These are phyloP conservation scores for Stagonosporopsis rhizophila DNA, from an alignment of 2,329 filamentous ascomycete genomes.

Conservation along the genomic window DNA sequence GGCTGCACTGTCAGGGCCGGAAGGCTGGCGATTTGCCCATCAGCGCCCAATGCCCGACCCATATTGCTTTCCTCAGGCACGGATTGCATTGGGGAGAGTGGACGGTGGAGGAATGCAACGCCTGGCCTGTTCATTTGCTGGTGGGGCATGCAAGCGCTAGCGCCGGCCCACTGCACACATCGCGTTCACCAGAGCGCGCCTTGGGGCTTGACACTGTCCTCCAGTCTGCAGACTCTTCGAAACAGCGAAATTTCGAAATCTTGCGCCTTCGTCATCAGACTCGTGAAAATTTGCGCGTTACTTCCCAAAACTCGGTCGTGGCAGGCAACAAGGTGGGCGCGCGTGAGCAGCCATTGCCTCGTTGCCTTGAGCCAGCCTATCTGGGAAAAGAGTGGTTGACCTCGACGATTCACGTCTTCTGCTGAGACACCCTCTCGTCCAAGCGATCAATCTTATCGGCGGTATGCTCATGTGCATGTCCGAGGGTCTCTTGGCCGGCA, in stretches of 20 bases:
- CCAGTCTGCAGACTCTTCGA: background rate
- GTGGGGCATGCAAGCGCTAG: conserved; percentile 28
- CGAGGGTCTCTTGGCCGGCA: background rate
- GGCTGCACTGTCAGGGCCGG: conserved; percentile 28
- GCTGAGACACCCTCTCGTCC: conserved; percentile 14
- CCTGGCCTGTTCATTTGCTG: conserved; percentile 29
- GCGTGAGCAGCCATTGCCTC: conserved; percentile 15
- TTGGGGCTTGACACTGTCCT: background rate
- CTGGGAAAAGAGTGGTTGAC: conserved; percentile 1
- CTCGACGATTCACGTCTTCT: conserved; percentile 10
- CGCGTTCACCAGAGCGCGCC: conserved; percentile 9
- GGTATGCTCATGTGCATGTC: background rate
- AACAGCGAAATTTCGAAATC: background rate
- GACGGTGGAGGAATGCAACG: conserved; percentile 21
- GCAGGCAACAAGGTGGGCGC: conserved; percentile 7
- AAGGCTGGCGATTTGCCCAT: conserved; percentile 29
- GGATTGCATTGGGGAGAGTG: conserved; percentile 4
- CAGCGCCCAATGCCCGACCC: conserved; percentile 36
- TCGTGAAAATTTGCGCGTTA: background rate
- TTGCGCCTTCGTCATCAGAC: conserved; percentile 4
- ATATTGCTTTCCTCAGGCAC: conserved; percentile 25
- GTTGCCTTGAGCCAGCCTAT: conserved; percentile 17
- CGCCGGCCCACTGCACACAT: conserved; percentile 20
- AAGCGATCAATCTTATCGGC: background rate
- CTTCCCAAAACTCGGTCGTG: background rate